phyloP scores from a whole-genome alignment of 805 yeast genomes.

The Metschnikowia hibisci region DNA sequence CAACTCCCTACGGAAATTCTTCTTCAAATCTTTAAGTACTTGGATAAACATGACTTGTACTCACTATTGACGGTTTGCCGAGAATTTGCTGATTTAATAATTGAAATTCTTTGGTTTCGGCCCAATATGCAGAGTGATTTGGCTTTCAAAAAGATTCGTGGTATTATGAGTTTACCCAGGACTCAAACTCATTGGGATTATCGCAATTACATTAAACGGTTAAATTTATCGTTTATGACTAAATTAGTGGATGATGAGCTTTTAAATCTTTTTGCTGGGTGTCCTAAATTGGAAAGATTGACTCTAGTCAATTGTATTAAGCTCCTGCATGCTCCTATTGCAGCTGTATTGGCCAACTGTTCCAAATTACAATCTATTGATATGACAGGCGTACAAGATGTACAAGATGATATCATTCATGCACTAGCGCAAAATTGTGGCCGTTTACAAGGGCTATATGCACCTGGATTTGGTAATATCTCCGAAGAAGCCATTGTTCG shows the following conservation, averaged over 20 bases:
- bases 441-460: conserved; percentile 83
- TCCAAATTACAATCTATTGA: conserved; percentile 78
- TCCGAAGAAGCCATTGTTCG: conserved; percentile 58
- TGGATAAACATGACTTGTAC: conserved; percentile 59
- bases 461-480: conserved; percentile 76
- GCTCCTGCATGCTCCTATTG: conserved; percentile 58
- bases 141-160: conserved; percentile 50
- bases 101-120: conserved; percentile 83
- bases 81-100: conserved; percentile 72
- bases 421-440: conserved; percentile 69
- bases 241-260: conserved; percentile 61
- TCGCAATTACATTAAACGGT: conserved; percentile 65
- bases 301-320: conserved; percentile 78
- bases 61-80: conserved; percentile 69
- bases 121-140: conserved; percentile 59
- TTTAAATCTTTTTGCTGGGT: conserved; percentile 57
- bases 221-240: conserved; percentile 75
- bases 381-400: conserved; percentile 68
- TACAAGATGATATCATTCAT: conserved; percentile 61
- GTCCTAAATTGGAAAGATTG: conserved; percentile 76
- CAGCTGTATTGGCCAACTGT: conserved; percentile 60
- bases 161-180: conserved; percentile 50
- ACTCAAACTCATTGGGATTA: conserved; percentile 59
- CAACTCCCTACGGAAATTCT: conserved; percentile 58
- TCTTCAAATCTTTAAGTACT: conserved; percentile 60